Evolutionary conservation across 768 basidiomycete species (phyloP).

Genomic region (Termitomyces sp.): DNA sequence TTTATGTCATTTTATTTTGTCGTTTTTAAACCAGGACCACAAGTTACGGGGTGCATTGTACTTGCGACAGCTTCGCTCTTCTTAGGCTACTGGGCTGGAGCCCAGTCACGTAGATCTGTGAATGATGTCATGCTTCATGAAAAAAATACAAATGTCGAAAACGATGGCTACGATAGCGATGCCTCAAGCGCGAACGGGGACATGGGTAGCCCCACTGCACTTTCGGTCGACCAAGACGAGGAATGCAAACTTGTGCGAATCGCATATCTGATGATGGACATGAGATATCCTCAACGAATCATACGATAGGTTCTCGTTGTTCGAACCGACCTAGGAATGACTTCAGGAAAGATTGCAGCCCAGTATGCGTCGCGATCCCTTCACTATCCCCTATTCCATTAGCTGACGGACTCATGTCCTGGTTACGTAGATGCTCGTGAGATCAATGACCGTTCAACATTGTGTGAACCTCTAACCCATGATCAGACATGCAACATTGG

Average conservation of each 20-base stretch:
- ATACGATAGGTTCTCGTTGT: constrained; percentile 49
- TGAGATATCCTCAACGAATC: background rate
- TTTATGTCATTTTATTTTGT: background rate
- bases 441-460: constrained; percentile 10
- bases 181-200: constrained; percentile 19
- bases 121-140: background rate
- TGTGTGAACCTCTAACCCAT: background rate
- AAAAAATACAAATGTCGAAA: background rate
- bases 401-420: background rate
- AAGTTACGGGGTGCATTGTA: constrained; percentile 23
- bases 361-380: constrained; percentile 49
- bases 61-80: constrained; percentile 29
- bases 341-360: constrained; percentile 69
- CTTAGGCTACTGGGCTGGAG: constrained; percentile 38
- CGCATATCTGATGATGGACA: background rate
- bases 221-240: constrained; percentile 31
- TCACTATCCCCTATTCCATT: background rate
- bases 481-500: constrained; percentile 79
- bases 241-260: constrained; percentile 54
- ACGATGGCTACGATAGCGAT: constrained; percentile 7
- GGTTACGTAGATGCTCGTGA: constrained; percentile 40
- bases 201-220: constrained; percentile 8
- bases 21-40: background rate
- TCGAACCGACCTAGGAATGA: constrained; percentile 63
- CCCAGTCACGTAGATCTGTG: constrained; percentile 13